These are phyloP conservation scores for Colletotrichum spaethianum DNA, from an alignment of 2,329 filamentous ascomycete species.

Conservation along the genomic window DNA sequence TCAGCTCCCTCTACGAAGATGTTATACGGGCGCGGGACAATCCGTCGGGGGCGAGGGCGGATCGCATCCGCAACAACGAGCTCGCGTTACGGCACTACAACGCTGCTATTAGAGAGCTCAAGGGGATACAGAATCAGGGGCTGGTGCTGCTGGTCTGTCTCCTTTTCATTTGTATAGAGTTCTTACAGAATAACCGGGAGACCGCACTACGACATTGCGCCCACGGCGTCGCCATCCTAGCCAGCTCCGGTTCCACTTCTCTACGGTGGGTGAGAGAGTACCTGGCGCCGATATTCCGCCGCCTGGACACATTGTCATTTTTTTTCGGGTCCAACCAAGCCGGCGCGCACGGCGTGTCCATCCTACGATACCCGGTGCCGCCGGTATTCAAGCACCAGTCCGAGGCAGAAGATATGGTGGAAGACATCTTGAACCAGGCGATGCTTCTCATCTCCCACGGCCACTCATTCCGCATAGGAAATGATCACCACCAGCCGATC, in stretches of 20 bases:
- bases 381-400: slow-evolving; percentile 35
- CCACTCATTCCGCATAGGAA: slow-evolving; percentile 44
- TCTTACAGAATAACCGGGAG: slow-evolving; percentile 62
- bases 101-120: slow-evolving; percentile 45
- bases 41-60: background rate
- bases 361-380: background rate
- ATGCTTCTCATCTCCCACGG: slow-evolving; percentile 50
- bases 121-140: slow-evolving; percentile 45
- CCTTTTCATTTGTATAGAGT: slow-evolving; percentile 68
- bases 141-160: slow-evolving; percentile 61
- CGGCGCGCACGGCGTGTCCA: slow-evolving; percentile 36
- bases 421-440: slow-evolving; percentile 46
- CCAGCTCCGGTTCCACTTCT: background rate
- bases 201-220: slow-evolving; percentile 53
- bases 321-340: slow-evolving; percentile 5
- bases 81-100: slow-evolving; percentile 46
- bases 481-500: slow-evolving; percentile 11
- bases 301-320: slow-evolving; percentile 9
- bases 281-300: slow-evolving; percentile 23
- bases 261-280: slow-evolving; percentile 14
- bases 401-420: slow-evolving; percentile 50
- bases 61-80: background rate
- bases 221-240: slow-evolving; percentile 29
- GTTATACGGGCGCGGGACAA: background rate
- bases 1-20: slow-evolving; percentile 62